Conservation (phyloP, 176 grass and related monocot species). For the Oryza australiensis region DNA sequence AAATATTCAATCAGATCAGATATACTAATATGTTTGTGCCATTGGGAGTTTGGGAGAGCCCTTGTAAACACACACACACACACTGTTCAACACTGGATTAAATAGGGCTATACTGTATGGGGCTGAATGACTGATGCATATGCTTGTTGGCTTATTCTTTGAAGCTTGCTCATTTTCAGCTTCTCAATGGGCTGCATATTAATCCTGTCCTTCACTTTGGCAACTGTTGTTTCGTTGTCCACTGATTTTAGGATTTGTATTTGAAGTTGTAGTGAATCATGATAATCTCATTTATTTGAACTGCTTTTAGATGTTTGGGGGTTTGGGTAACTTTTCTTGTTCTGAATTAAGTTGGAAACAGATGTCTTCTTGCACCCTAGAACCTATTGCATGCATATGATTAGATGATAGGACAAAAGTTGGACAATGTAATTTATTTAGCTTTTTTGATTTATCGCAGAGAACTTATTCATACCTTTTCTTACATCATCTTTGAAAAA, state of each 20-base stretch:
- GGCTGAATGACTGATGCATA: background rate
- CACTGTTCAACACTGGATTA: background rate
- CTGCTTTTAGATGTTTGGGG: background rate
- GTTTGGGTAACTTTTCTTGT: background rate
- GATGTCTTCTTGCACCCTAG: background rate
- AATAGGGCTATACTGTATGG: background rate
- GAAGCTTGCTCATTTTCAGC: background rate
- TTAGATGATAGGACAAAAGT: background rate
- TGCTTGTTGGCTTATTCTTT: background rate
- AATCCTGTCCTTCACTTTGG: background rate
- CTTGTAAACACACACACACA: too few species aligned
- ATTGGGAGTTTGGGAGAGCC: background rate
- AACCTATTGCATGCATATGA: background rate
- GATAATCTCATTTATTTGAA: background rate
- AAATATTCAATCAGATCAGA: background rate
- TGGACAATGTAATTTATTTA: background rate
- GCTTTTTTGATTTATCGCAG: background rate
- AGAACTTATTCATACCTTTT: background rate
- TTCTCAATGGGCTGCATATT: background rate
- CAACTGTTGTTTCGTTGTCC: background rate
- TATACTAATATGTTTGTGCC: slow-evolving; percentile 4
- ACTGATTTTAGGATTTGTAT: background rate
- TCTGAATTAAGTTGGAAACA: background rate
- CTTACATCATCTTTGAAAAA: background rate
- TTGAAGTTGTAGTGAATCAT: background rate